These are phyloP conservation scores for Dactylellina drechsleri DNA, from an alignment of 2,329 filamentous ascomycete species.

Conservation along the genomic window DNA sequence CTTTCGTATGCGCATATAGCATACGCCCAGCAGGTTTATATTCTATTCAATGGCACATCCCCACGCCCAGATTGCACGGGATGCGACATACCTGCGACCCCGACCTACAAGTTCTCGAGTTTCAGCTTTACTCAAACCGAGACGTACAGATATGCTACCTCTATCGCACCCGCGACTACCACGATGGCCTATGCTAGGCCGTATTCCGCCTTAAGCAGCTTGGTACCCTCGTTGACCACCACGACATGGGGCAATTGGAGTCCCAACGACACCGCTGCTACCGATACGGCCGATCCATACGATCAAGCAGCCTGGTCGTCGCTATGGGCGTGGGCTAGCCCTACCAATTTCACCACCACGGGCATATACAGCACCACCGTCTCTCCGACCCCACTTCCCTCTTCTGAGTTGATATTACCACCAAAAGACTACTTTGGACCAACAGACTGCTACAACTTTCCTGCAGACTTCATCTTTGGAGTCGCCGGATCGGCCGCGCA, in stretches of 20 bases:
- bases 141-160: conserved; percentile 30
- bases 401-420: conserved; percentile 22
- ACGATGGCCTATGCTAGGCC: conserved; percentile 16
- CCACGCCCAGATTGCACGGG: conserved; percentile 13
- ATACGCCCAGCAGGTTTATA: conserved; percentile 25
- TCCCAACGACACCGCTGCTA: conserved; percentile 26
- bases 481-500: conserved; percentile 27
- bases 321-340: conserved; percentile 27
- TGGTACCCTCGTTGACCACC: conserved; percentile 23
- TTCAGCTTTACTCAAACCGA: conserved; percentile 29
- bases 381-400: conserved; percentile 26
- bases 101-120: conserved; percentile 24
- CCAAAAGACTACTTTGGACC: conserved; percentile 26
- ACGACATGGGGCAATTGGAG: conserved; percentile 28
- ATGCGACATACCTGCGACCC: conserved; percentile 18
- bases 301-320: conserved; percentile 39
- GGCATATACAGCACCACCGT: conserved; percentile 33
- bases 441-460: conserved; percentile 33
- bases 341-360: conserved; percentile 26
- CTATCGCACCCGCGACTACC: conserved; percentile 12
- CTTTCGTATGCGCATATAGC: neutral
- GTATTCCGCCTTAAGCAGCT: conserved; percentile 9
- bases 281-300: conserved; percentile 33
- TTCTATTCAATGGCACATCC: conserved; percentile 13
- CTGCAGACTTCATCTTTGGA: conserved; percentile 26